Conservation (phyloP, 1,139 yeast species). For the Saccharomyces pastorianus region DNA sequence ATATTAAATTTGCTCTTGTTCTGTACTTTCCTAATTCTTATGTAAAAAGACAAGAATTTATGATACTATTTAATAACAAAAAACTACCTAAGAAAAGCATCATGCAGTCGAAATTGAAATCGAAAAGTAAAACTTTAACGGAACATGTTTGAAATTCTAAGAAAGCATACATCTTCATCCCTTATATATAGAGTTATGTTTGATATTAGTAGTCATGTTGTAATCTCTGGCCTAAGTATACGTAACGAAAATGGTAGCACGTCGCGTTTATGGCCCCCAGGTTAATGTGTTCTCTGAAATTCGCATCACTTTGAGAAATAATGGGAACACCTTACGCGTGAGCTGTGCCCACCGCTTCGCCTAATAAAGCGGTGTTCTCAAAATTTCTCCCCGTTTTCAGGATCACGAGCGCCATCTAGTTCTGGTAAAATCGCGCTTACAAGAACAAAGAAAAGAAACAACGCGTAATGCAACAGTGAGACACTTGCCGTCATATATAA, state of each 20-base stretch:
- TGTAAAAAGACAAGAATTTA: not conserved
- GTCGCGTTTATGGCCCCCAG: not conserved
- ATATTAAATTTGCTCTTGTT: constrained; percentile 12
- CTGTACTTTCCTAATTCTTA: constrained; percentile 5
- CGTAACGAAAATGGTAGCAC: not conserved
- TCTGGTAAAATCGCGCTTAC: not conserved
- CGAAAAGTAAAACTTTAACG: no score
- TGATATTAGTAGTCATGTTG: not conserved
- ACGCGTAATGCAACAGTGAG: not conserved
- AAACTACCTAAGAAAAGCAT: not conserved
- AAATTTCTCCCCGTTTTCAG: not conserved
- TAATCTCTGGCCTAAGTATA: not conserved
- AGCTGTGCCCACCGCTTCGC: not conserved
- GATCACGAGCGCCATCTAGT: not conserved
- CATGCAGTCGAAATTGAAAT: not conserved
- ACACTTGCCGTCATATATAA: not conserved
- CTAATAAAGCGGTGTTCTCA: not conserved
- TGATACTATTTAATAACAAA: not conserved
- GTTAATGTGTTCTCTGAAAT: not conserved
- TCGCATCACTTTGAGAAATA: not conserved
- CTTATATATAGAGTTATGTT: not conserved
- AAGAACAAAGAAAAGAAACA: not conserved
- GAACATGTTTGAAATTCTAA: not conserved
- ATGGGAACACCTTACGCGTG: not conserved
- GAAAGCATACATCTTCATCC: not conserved